Base-by-base conservation (phyloP, 148 eudicot species). In the Vaccinium corymbosum region DNA sequence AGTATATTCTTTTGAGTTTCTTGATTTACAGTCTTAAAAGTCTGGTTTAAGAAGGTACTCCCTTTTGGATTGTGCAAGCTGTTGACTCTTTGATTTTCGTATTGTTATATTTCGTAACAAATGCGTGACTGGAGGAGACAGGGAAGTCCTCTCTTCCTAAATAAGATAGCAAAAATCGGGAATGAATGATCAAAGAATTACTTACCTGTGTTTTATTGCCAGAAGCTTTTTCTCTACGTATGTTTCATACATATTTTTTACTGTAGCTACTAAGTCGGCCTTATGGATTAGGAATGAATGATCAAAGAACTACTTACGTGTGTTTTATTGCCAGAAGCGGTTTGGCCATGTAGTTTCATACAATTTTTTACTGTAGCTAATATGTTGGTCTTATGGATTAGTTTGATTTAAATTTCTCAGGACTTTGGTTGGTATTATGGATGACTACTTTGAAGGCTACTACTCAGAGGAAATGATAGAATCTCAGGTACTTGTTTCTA, bases 381-480 rank as follows among this genome's bases (percentile, higher is more conserved):
- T 85, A 56, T 68, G 17, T 68, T 13, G n/a, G 22, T 48, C 75
- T 83, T 38, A 59, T 51, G 70, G 76, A 76, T 83, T 81, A 55
- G 81, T 81, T 79, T 77, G 61, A 76, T 80, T 22, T 74, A 52
- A 83, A 76, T 84, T 48, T 88, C 84, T 82, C 91, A 96, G 98
- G 98, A 86, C 97, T 73, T 90, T 96, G 89, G 93, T 92, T 48
- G 94, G 97, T 62, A 85, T 96, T 15, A 87, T 96, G 38, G 98
- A 96, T 82, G 98, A 96, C 81, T 93, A 90, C 88, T 96, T 96
- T 80, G 93, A 92, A 72, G 98, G 97, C 78, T 96, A 89, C 88
- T 96, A 86, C 92, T 91, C 98, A 73, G 90, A 93, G 27, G 94
- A 96, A 80, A 96, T 96, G 98, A 90, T 90, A 85, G 98, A 96